These are phyloP conservation scores for Aspergillus sparsus DNA, from an alignment of 495 filamentous ascomycete species.

Conservation along the genomic window DNA sequence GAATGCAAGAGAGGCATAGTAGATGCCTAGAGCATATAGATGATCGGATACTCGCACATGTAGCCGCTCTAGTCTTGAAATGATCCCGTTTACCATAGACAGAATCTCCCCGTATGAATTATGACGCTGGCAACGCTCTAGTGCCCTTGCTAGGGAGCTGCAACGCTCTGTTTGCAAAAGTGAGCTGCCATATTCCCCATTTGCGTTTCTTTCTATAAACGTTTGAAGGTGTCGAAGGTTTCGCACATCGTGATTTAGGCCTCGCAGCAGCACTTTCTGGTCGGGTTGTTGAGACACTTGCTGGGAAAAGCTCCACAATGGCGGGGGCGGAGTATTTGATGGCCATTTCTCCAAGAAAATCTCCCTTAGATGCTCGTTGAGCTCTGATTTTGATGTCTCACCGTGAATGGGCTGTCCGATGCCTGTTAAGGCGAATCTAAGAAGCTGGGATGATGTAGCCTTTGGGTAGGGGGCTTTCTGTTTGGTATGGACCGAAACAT, in stretches of 20 bases:
- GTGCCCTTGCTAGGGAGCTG: not conserved
- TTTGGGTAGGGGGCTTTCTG: constrained; percentile 11
- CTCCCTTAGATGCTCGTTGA: constrained; percentile 18
- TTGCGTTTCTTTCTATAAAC: constrained; percentile 29
- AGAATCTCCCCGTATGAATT: constrained; percentile 34
- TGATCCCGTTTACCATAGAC: constrained; percentile 30
- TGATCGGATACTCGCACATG: constrained; percentile 6
- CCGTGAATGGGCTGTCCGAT: constrained; percentile 15
- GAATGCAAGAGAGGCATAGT: constrained; percentile 35
- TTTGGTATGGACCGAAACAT: constrained; percentile 7
- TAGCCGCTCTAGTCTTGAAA: constrained; percentile 28
- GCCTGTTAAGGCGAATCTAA: constrained; percentile 35
- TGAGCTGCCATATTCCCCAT: constrained; percentile 4
- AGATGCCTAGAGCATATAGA: constrained; percentile 27
- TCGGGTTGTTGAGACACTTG: too few relatives aligned
- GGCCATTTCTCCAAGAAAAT: constrained; percentile 33
- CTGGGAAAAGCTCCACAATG: constrained; percentile 24
- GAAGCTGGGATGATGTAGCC: constrained; percentile 33
- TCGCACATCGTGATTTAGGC: constrained; percentile 8
- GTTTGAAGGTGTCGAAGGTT: constrained; percentile 17
- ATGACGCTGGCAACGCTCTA: constrained; percentile 23
- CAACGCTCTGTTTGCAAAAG: constrained; percentile 16
- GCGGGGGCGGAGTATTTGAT: constrained; percentile 18
- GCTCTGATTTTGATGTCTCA: not conserved
- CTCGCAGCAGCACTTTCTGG: too few relatives aligned